Evolutionary conservation across 169 alveolate genomes (phyloP).

Genomic region (Plasmodium knowlesi): DNA sequence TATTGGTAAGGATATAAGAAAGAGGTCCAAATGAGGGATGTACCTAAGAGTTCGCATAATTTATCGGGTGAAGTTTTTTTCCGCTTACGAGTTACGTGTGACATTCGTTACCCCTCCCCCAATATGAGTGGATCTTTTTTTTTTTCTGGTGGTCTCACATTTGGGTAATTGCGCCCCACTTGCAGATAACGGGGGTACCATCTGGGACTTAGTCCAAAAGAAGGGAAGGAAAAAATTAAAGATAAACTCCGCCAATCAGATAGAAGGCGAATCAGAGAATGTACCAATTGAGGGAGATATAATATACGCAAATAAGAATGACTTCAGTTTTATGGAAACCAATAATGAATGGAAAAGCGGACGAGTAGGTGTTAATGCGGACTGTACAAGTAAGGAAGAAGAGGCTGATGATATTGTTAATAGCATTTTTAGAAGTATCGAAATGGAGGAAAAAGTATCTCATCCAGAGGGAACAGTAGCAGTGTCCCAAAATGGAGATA

Average conservation of each 20-base stretch:
- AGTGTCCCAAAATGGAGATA: not conserved
- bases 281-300: not conserved
- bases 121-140: not conserved
- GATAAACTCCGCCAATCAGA: not conserved
- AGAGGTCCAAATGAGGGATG: not conserved
- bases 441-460: not conserved
- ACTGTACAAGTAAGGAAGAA: not conserved
- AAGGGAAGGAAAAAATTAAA: not conserved
- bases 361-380: not conserved
- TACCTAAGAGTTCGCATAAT: not conserved
- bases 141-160: not conserved
- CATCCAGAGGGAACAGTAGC: not conserved
- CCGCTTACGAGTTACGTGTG: not conserved
- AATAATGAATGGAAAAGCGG: constrained; percentile 3
- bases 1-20: not conserved
- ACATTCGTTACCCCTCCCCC: not conserved
- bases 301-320: not conserved
- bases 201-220: not conserved
- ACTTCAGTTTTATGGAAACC: not conserved
- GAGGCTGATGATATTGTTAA: constrained; percentile 15
- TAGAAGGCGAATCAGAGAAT: not conserved
- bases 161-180: not conserved
- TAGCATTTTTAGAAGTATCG: constrained; percentile 7
- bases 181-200: constrained; percentile 1
- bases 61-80: not conserved